A percentile compares a stretch with the other conserved stretches of the same genome.
These are phyloP conservation scores for Backusella mclennaniae DNA, from an alignment of 192 early-diverging fungal species.

Conservation along the genomic window DNA sequence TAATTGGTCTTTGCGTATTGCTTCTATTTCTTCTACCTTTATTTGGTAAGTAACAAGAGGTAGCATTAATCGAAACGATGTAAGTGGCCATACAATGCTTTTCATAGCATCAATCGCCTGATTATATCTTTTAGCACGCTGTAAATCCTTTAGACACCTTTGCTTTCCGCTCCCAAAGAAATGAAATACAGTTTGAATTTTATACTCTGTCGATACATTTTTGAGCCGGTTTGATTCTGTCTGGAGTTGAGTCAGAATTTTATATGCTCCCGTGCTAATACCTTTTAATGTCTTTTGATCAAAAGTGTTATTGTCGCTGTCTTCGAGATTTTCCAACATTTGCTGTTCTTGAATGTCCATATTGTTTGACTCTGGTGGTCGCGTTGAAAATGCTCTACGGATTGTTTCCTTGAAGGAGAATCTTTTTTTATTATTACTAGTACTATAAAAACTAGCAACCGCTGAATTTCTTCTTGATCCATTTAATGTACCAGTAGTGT, in stretches of 20 bases:
- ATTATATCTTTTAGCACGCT: slow-evolving; percentile 13
- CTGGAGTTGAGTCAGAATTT: not conserved
- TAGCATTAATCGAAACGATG: slow-evolving; percentile 2
- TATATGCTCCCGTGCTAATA: slow-evolving; percentile 3
- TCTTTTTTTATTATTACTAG: not conserved
- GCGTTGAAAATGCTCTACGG: not conserved
- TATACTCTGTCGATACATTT: slow-evolving; percentile 11
- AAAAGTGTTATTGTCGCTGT: not conserved
- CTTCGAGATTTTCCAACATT: not conserved
- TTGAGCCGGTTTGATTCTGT: slow-evolving; percentile 10
- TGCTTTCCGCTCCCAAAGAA: slow-evolving; percentile 7
- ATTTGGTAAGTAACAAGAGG: not conserved
- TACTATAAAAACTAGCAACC: not conserved
- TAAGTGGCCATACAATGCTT: not conserved
- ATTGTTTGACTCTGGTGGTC: not conserved
- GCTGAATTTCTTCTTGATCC: not conserved
- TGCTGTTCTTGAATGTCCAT: not conserved
- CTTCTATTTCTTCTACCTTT: not conserved
- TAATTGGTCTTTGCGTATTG: not conserved
- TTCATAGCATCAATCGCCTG: slow-evolving; percentile 13
- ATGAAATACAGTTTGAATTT: slow-evolving; percentile 1
- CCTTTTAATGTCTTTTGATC: not conserved
- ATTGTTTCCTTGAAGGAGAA: not conserved
- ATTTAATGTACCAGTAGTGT: not conserved
- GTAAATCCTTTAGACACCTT: not conserved